Conservation (phyloP, 306 rosid genomes). For the Datisca glomerata region DNA sequence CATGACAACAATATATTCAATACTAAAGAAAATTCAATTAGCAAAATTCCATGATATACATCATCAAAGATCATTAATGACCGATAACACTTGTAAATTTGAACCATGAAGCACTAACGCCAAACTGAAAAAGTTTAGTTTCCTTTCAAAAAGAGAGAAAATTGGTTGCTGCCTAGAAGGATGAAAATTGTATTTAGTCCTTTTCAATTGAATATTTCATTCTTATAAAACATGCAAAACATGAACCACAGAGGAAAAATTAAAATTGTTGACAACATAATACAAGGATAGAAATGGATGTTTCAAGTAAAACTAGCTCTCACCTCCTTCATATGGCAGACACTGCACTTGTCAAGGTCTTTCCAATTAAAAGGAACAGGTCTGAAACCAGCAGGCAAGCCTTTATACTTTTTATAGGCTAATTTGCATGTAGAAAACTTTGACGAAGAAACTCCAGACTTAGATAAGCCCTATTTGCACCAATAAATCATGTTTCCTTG, state of each 20-base stretch:
- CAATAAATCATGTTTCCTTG: too few relatives aligned
- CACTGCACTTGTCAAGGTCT: slow-evolving; percentile 96
- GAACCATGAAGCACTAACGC: not conserved
- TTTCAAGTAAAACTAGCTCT: slow-evolving; percentile 7
- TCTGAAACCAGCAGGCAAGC: slow-evolving; percentile 69
- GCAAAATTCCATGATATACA: too few relatives aligned
- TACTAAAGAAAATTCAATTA: too few relatives aligned
- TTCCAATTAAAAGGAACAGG: slow-evolving; percentile 97
- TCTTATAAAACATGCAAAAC: too few relatives aligned
- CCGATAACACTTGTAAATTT: not conserved
- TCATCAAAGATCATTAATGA: not conserved
- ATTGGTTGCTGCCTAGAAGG: too few relatives aligned
- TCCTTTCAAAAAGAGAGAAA: too few relatives aligned
- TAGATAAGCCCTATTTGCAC: slow-evolving; percentile 62
- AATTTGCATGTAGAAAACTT: slow-evolving; percentile 40
- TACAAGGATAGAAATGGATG: too few relatives aligned
- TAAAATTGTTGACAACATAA: too few relatives aligned
- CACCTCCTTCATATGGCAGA: slow-evolving; percentile 99
- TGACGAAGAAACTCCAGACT: slow-evolving; percentile 49
- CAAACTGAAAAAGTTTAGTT: slow-evolving; percentile 4
- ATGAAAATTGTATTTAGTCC: too few relatives aligned
- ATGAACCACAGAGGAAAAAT: too few relatives aligned
- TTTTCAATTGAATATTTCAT: too few relatives aligned
- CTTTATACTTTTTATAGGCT: slow-evolving; percentile 44
- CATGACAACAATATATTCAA: too few relatives aligned